phyloP scores from a whole-genome alignment of 768 basidiomycete genomes.

The Mycena venus region DNA sequence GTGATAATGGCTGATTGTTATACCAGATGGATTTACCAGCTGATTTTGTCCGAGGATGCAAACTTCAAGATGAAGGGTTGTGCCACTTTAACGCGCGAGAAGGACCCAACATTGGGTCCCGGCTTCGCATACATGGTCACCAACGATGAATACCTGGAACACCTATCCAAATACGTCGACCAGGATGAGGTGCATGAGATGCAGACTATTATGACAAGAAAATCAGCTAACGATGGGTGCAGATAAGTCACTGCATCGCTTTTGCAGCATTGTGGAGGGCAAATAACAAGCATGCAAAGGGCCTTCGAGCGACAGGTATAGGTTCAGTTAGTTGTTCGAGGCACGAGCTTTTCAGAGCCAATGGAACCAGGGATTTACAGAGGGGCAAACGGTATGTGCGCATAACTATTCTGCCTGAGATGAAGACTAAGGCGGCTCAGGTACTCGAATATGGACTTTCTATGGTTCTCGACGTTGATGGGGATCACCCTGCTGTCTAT shows the following conservation, averaged over 20 bases:
- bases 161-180: neutral
- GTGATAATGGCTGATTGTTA: no score
- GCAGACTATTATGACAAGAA: neutral
- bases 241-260: constrained; percentile 32
- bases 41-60: constrained; percentile 26
- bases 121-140: constrained; percentile 34
- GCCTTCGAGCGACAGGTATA: constrained; percentile 36
- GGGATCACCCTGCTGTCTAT: neutral
- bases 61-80: constrained; percentile 35
- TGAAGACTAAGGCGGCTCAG: constrained; percentile 1
- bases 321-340: constrained; percentile 33
- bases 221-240: neutral
- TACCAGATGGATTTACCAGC: constrained; percentile 20
- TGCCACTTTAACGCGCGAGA: constrained; percentile 2
- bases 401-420: neutral
- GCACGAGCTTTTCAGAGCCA: constrained; percentile 29
- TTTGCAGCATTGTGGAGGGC: constrained; percentile 26
- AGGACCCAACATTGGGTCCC: constrained; percentile 27
- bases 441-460: constrained; percentile 39
- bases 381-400: constrained; percentile 37
- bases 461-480: constrained; percentile 24
- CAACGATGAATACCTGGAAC: constrained; percentile 4
- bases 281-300: constrained; percentile 30
- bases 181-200: neutral
- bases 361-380: constrained; percentile 42